Conservation (phyloP, 495 filamentous ascomycete species). For the Hypoxylon cercidicola region DNA sequence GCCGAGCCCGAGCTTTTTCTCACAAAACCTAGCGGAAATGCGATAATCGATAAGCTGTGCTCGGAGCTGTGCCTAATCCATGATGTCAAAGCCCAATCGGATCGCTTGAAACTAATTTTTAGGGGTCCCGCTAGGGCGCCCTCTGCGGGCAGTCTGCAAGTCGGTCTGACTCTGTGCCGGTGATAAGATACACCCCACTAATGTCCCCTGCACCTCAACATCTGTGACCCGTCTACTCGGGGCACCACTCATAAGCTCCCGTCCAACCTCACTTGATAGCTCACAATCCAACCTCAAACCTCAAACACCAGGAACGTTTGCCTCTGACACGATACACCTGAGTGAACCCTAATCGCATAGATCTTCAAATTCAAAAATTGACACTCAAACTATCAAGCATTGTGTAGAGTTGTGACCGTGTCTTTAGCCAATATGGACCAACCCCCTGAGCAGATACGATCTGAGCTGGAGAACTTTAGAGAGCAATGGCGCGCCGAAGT, state of each 20-base stretch:
- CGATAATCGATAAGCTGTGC: slow-evolving; percentile 9
- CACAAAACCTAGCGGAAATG: slow-evolving; percentile 23
- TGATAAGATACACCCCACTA: slow-evolving; percentile 35
- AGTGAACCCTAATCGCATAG: slow-evolving; percentile 14
- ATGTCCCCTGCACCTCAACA: slow-evolving; percentile 3
- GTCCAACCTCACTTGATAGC: slow-evolving; percentile 14
- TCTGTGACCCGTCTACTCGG: slow-evolving; percentile 1
- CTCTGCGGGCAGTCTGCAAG: neutral
- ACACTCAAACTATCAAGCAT: neutral
- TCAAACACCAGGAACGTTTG: neutral
- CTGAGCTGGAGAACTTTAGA: slow-evolving; percentile 83
- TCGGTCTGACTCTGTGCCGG: slow-evolving; percentile 31
- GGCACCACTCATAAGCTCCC: slow-evolving; percentile 16
- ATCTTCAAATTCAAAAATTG: slow-evolving; percentile 2
- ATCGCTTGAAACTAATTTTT: slow-evolving; percentile 10
- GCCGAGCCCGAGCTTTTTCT: slow-evolving; percentile 31
- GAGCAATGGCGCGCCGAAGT: slow-evolving; percentile 87
- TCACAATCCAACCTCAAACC: slow-evolving; percentile 1
- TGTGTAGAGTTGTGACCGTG: slow-evolving; percentile 13
- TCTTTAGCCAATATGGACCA: slow-evolving; percentile 27
- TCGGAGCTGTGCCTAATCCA: slow-evolving; percentile 17
- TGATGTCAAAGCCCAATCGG: slow-evolving; percentile 45
- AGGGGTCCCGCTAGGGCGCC: neutral
- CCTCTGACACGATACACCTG: slow-evolving; percentile 6
- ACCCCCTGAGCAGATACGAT: slow-evolving; percentile 56